A percentile compares a stretch with the other conserved stretches of the same genome.
phyloP scores from a whole-genome alignment of 2,329 filamentous ascomycete species.

The Penicillium sp. region DNA sequence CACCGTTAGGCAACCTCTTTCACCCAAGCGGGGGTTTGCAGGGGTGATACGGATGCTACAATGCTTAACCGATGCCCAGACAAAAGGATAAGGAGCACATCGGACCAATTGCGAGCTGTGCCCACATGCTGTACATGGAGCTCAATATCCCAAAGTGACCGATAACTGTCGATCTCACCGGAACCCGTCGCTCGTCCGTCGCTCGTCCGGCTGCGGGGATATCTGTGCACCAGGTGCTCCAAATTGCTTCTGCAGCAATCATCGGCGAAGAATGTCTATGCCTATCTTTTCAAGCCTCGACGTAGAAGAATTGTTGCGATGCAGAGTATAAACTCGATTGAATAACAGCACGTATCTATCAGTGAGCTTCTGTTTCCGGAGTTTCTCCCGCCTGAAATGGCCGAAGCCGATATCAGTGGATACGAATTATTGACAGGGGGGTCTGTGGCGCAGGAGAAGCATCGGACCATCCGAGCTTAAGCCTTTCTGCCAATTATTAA shows the following conservation, averaged over 20 bases:
- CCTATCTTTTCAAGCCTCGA: no score
- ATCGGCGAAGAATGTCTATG: not conserved
- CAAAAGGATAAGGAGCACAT: not conserved
- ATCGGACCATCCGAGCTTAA: constrained; percentile 2
- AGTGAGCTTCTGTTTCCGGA: constrained; percentile 8
- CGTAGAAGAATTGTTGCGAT: not conserved
- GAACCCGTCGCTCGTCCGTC: constrained; percentile 11
- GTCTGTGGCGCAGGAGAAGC: constrained; percentile 12
- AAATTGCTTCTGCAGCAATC: not conserved
- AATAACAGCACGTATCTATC: not conserved
- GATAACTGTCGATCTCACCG: constrained; percentile 6
- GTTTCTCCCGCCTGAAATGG: constrained; percentile 5
- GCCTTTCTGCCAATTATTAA: not conserved
- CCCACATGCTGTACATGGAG: not conserved
- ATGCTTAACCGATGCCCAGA: not conserved
- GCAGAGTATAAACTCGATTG: not conserved
- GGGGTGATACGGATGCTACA: not conserved
- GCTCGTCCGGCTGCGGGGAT: not conserved
- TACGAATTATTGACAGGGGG: not conserved
- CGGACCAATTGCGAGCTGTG: not conserved
- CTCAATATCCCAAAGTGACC: not conserved
- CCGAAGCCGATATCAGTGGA: constrained; percentile 15
- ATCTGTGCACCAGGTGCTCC: not conserved
- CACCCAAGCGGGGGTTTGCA: not conserved
- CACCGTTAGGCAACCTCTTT: not conserved